Evolutionary conservation across 192 early-diverging fungal species (phyloP).

Genomic region (Podila minutissima): DNA sequence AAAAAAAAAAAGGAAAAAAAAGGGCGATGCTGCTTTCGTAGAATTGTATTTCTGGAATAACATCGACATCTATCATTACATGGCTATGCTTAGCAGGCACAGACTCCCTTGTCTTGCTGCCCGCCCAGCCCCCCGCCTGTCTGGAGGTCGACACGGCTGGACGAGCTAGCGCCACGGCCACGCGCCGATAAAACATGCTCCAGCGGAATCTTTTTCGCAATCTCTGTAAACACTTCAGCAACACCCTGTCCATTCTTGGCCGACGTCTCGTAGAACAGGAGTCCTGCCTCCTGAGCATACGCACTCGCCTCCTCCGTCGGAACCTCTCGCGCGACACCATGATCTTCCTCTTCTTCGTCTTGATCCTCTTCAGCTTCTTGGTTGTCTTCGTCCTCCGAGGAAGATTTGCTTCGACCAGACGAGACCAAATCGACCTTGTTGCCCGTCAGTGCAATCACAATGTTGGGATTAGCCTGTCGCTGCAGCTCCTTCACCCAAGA

Average conservation of each 20-base stretch:
- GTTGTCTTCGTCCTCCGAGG: constrained; percentile 40
- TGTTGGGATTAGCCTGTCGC: constrained; percentile 93
- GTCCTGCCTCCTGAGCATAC: constrained; percentile 82
- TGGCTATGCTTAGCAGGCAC: constrained; percentile 28
- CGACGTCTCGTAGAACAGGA: constrained; percentile 91
- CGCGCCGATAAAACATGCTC: constrained; percentile 54
- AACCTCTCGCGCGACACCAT: constrained; percentile 66
- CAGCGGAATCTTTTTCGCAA: constrained; percentile 66
- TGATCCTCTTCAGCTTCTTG: constrained; percentile 49
- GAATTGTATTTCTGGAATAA: too few species aligned
- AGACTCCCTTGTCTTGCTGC: constrained; percentile 43
- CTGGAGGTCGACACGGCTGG: constrained; percentile 46
- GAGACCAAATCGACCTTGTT: constrained; percentile 93
- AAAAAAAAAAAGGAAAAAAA: background rate
- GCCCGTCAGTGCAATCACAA: constrained; percentile 95
- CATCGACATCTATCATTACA: background rate
- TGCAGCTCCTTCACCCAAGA: constrained; percentile 97
- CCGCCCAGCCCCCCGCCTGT: constrained; percentile 28
- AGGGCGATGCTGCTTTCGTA: background rate
- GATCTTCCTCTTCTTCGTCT: constrained; percentile 55
- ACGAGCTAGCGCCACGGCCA: constrained; percentile 20
- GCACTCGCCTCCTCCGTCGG: constrained; percentile 80
- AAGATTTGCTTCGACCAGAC: constrained; percentile 11
- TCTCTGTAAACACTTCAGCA: constrained; percentile 91
- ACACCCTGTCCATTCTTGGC: constrained; percentile 89